Conservation (phyloP, 2,329 filamentous ascomycete genomes). For the Alternaria viburni region DNA sequence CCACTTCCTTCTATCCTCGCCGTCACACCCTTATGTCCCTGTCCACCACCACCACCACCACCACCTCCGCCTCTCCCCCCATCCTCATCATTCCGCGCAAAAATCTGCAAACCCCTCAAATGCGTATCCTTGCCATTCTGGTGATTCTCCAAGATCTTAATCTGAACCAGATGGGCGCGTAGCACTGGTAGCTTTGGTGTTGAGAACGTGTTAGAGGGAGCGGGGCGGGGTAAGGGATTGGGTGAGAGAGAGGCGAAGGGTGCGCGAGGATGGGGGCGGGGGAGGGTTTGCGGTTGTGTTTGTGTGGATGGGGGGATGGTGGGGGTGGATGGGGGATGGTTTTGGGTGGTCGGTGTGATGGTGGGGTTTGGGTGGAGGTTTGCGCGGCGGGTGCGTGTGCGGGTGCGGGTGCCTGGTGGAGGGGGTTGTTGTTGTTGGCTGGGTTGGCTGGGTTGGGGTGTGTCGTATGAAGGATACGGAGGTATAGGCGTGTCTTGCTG, state of each 20-base stretch:
- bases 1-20: slow-evolving; percentile 20
- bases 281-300: slow-evolving; percentile 12
- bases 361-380: background rate
- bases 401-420: background rate
- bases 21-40: slow-evolving; percentile 6
- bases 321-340: slow-evolving; percentile 1
- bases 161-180: slow-evolving; percentile 86
- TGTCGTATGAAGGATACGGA: background rate
- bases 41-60: background rate
- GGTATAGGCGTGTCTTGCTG: background rate
- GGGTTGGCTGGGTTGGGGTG: background rate
- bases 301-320: background rate
- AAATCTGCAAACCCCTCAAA: slow-evolving; percentile 89
- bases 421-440: background rate
- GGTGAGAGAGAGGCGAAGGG: slow-evolving; percentile 31
- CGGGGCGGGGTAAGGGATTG: slow-evolving; percentile 4
- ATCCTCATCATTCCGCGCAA: slow-evolving; percentile 55
- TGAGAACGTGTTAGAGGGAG: slow-evolving; percentile 33
- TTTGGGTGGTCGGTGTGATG: background rate
- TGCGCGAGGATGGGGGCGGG: slow-evolving; percentile 17
- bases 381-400: background rate
- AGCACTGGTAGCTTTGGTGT: slow-evolving; percentile 73
- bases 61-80: slow-evolving; percentile 10
- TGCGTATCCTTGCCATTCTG: slow-evolving; percentile 99
- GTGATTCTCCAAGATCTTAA: slow-evolving; percentile 93